phyloP scores from a whole-genome alignment of 768 basidiomycete species.

The Suillus occidentalis region DNA sequence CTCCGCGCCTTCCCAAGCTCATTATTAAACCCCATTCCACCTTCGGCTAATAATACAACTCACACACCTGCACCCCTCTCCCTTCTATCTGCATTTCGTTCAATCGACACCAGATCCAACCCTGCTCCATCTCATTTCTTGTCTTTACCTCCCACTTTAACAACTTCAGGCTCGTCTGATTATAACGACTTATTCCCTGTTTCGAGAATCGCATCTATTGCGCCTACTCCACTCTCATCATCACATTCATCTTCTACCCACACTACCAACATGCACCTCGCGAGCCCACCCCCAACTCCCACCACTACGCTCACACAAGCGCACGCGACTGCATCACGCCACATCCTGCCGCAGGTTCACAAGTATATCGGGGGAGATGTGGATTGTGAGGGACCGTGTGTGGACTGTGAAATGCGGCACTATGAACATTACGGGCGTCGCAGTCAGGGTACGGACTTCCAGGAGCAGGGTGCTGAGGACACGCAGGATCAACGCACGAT shows the following conservation, averaged over 20 bases:
- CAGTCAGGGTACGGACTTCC: neutral
- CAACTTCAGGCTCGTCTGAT: neutral
- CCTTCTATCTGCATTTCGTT: neutral
- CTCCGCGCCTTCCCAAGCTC: neutral
- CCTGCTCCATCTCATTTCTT: neutral
- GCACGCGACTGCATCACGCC: no score
- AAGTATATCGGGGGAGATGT: neutral
- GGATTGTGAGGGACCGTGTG: neutral
- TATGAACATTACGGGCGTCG: neutral
- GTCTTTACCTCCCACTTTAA: neutral
- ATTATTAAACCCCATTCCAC: neutral
- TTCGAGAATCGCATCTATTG: no score
- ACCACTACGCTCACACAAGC: neutral
- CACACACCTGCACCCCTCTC: neutral
- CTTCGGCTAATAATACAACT: no score
- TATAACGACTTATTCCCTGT: neutral
- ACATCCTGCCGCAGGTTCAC: no score
- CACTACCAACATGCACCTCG: neutral
- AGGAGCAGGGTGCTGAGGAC: neutral
- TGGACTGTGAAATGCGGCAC: neutral
- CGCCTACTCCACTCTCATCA: neutral
- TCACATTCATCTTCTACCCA: neutral
- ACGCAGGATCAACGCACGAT: neutral
- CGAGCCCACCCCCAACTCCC: neutral
- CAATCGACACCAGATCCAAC: neutral